These are phyloP conservation scores for Aspergillus avenaceus DNA, from an alignment of 495 filamentous ascomycete genomes.

Conservation along the genomic window DNA sequence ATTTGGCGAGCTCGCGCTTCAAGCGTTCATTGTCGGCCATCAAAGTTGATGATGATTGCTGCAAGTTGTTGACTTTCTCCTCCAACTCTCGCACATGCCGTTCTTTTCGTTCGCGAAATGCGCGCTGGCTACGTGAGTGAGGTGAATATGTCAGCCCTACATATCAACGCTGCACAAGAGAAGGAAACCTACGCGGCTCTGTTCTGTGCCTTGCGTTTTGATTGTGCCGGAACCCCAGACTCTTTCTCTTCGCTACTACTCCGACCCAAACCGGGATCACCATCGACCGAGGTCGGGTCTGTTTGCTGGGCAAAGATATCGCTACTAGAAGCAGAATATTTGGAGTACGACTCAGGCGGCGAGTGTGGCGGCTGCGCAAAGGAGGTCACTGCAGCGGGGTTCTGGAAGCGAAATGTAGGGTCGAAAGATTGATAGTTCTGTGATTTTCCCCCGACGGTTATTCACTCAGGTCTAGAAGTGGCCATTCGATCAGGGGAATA, in stretches of 20 bases:
- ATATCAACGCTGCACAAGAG: neutral
- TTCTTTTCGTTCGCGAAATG: constrained; percentile 96
- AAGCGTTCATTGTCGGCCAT: constrained; percentile 78
- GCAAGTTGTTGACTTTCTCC: constrained; percentile 71
- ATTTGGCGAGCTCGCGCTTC: constrained; percentile 73
- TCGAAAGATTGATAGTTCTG: constrained; percentile 39
- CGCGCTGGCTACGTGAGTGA: constrained; percentile 66
- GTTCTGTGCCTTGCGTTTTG: constrained; percentile 90
- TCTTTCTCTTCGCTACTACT: constrained; percentile 66
- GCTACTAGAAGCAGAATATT: constrained; percentile 33
- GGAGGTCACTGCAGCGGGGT: constrained; percentile 19
- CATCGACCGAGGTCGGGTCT: constrained; percentile 28
- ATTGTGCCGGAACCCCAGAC: constrained; percentile 71
- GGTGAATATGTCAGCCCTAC: neutral
- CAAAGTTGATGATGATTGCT: constrained; percentile 51
- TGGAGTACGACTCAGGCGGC: constrained; percentile 41
- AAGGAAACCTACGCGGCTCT: constrained; percentile 76
- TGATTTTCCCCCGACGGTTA: neutral
- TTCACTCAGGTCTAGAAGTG: neutral
- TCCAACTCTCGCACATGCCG: constrained; percentile 90
- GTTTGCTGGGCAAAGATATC: constrained; percentile 19
- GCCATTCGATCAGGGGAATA: neutral
- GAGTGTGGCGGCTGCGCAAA: constrained; percentile 39
- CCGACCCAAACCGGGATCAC: constrained; percentile 22
- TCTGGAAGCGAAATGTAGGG: constrained; percentile 30